Evolutionary conservation across 305 asterid genomes (phyloP).

Genomic region (Euphrasia arctica): DNA sequence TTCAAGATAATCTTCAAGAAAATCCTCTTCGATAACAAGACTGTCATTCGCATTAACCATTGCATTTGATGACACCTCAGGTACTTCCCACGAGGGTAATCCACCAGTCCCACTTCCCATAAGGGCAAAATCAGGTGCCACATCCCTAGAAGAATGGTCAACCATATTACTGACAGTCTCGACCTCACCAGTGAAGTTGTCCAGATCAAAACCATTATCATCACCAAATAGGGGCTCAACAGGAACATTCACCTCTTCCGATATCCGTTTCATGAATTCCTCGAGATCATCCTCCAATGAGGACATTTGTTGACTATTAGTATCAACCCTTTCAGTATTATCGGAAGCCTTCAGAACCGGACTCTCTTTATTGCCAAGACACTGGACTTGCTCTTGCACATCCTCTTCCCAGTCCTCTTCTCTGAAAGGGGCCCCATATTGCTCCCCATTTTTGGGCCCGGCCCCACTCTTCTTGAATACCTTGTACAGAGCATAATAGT

Average conservation of each 20-base stretch:
- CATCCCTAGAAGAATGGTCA: conserved; percentile 33
- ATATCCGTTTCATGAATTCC: conserved; percentile 46
- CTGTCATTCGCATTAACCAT: conserved; percentile 19
- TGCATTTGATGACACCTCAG: conserved; percentile 46
- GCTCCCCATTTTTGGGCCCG: conserved; percentile 97
- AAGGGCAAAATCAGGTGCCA: conserved; percentile 35
- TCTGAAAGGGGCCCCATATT: conserved; percentile 88
- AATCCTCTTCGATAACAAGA: conserved; percentile 40
- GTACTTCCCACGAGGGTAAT: conserved; percentile 37
- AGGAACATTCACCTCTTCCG: conserved; percentile 38
- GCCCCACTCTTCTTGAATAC: conserved; percentile 92
- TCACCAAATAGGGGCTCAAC: conserved; percentile 34
- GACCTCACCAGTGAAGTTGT: conserved; percentile 36
- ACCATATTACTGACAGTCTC: conserved; percentile 37
- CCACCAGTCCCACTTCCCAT: conserved; percentile 43
- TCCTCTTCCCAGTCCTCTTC: conserved; percentile 93
- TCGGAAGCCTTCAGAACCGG: conserved; percentile 25
- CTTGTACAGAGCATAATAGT: conserved; percentile 79
- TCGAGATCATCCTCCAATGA: conserved; percentile 47
- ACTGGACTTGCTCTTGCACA: conserved; percentile 30
- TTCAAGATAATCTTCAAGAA: conserved; percentile 61
- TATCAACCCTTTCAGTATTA: conserved; percentile 17
- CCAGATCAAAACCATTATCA: conserved; percentile 28
- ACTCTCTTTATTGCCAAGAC: conserved; percentile 34
- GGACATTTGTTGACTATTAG: conserved; percentile 26